Base-by-base conservation (phyloP, 1,139 yeast species). In the Taphrina sp. region DNA sequence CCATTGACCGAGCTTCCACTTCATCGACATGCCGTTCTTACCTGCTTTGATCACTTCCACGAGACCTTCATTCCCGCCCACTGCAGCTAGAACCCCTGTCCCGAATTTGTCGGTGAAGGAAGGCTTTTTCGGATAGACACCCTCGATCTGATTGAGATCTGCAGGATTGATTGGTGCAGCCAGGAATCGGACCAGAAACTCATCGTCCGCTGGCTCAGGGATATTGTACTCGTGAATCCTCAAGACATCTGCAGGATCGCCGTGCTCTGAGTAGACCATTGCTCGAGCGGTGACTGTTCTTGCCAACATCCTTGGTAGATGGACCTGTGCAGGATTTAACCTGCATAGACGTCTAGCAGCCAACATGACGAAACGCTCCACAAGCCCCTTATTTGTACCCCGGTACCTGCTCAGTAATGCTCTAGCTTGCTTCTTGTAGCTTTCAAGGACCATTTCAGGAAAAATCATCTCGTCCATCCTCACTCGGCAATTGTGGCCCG, bases 161-260 rank as follows among this genome's bases (percentile, higher is more conserved):
- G 95, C 85, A 0, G 97, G 97, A 66, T 90, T 90, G 62, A 94
- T 78, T 1, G 99, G 97, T 54, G 94, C 81, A 0, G 95, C 97
- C 59, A 92, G 72, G 5, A 85, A 74, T 8, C 59, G 53, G 14
- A 57, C 59, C 20, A 36, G 35, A 35, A 57, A 22, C 36, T 56
- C 47, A 26, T 51, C 55, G 22, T 26, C 41, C 12, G 37, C 23
- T 12, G 52, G 52, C 19, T 36, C 19, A 14, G 44, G 56, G 2
- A 56, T 14, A 23, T 38, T 33, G 41, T 56, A 56, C 23, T 22
- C 31, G 34, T 37, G 52, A 8, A 41, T 28, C 24, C 35, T 29
- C 24, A 58, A 43, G 19, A 58, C 60, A 16, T 58, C 23, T 1
- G 24, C 26, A 5, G 60, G 60, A n/a, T 58, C 52, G 8, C 60